Evolutionary conservation across 805 yeast species (phyloP), one percentile per base, ranked within the genome.

Genomic region (Teunomyces tritomae): DNA sequence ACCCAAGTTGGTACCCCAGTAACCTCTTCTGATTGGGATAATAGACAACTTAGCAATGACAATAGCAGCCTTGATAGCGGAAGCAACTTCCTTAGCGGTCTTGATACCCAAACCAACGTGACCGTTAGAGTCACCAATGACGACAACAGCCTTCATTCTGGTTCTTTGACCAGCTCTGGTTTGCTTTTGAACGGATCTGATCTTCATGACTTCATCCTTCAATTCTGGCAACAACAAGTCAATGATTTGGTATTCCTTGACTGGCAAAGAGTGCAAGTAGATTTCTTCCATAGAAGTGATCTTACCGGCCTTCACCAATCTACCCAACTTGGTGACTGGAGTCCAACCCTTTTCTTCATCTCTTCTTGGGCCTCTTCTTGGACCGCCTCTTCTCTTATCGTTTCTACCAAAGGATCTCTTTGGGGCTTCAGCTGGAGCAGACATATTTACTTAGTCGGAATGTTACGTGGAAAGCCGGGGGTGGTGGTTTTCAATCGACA

Each of bases 81-180:
- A 90, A 68, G 99, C 99, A 72, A 94, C 97, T 83, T 94, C 99
- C 90, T 94, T 94, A 70, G 99, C 96, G 76, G 98, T 92, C 90
- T 94, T 94, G 83, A 94, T 90, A 83, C 99, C 99, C 76, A 94
- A 87, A 89, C 99, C 99, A 80, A 94, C 97, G 85, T 94, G 99
- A 77, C 99, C 99, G 89, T 90, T 89, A 72, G 91, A 82, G 84
- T 94, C 99, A 84, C 99, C 99, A 76, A 94, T 90, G 73, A 94
- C 90, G 74, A 94, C 98, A 72, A 94, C 96, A 78, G 98, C 99
- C 94, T 95, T 95, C 87, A 94, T 91, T 85, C 99, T 90, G 81
- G 98, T 94, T 86, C 99, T 92, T 85, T 94, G 99, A 90, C 99
- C 99, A 71, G 99, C 99, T 82, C 96, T 85, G 85, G 99, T 94